Percentiles rank a stretch among this genome's conserved stretches.
Conservation (phyloP, 805 yeast genomes). For the Pichia heedii region DNA sequence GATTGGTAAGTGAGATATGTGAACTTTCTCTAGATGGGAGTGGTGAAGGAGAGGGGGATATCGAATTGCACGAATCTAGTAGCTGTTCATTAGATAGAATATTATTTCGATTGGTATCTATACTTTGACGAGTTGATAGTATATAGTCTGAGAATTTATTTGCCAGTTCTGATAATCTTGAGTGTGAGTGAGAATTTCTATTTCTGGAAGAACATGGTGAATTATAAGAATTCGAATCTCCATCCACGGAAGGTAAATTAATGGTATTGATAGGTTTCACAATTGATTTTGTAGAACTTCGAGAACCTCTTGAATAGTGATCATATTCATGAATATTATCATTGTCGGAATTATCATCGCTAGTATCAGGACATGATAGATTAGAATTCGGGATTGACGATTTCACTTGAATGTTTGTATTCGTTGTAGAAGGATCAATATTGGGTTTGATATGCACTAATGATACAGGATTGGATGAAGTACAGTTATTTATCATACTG, state of each 20-base stretch:
- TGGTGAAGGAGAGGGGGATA: constrained; percentile 15
- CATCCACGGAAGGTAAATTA: background rate
- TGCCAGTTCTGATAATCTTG: constrained; percentile 21
- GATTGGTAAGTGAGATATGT: constrained; percentile 18
- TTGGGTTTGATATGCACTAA: background rate
- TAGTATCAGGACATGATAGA: background rate
- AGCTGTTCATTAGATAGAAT: constrained; percentile 7
- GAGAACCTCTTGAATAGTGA: background rate
- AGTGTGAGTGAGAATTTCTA: constrained; percentile 12
- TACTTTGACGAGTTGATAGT: constrained; percentile 13
- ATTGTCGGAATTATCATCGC: background rate
- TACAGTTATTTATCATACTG: background rate
- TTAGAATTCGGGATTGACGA: background rate
- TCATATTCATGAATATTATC: background rate
- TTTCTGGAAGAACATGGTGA: background rate
- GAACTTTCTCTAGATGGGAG: constrained; percentile 18
- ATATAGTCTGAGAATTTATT: constrained; percentile 23
- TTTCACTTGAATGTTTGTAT: constrained; percentile 2
- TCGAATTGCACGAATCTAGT: background rate
- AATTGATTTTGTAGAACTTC: constrained; percentile 4
- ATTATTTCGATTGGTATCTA: constrained; percentile 9
- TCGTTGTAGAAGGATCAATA: constrained; percentile 1
- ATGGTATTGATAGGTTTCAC: background rate
- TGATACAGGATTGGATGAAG: constrained; percentile 2
- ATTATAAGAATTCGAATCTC: background rate